Base-by-base conservation (phyloP, 768 basidiomycete genomes). In the Boletus pseudopeckii region DNA sequence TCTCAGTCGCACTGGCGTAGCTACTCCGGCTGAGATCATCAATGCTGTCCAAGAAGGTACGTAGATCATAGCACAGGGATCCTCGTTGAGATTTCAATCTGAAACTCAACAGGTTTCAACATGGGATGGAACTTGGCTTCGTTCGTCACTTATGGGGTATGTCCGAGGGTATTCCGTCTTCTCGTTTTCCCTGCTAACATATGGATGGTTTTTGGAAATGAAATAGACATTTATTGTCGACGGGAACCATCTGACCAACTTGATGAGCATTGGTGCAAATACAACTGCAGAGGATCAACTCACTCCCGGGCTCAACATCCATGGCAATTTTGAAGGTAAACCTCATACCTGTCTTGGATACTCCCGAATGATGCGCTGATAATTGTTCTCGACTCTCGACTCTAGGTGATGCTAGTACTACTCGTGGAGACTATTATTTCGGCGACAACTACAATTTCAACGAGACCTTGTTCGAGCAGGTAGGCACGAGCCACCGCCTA, bases 191-290 rank as follows among this genome's bases (percentile, higher is more conserved):
- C 6, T 30, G 15, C 47, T 55, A 11, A 65, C 32, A 1, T 2
- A 47, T 18, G 32, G 7, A 32, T 42, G 41, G 18, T 28, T 8
- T 34, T 38, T 22, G 13, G 13, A 9, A 39, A 44, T 22, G 15
- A 18, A 22, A 50, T 36, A 65, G 63, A 52, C 65, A 30, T 66
- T 66, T 20, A 1, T 66, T 24, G 64, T 66, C 6, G 64, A 66
- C 15, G 64, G 64, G 4, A 64, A 66, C n/a, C 64, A 67, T 32
- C 41, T 67, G 55, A 65, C 65, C 17, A 65, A 65, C 42, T 52
- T 64, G 59, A 65, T 65, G 65, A 53, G 43, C 40, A 65, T 67
- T 26, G 65, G 63, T 41, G 57, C 52, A 46, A 65, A 67, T 20
- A 44, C 54, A 7, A 65, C 65, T 7, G 53, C 38, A 14, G 32